Evolutionary conservation across 495 filamentous ascomycete species (phyloP).

Genomic region (Aspergillus diversus): DNA sequence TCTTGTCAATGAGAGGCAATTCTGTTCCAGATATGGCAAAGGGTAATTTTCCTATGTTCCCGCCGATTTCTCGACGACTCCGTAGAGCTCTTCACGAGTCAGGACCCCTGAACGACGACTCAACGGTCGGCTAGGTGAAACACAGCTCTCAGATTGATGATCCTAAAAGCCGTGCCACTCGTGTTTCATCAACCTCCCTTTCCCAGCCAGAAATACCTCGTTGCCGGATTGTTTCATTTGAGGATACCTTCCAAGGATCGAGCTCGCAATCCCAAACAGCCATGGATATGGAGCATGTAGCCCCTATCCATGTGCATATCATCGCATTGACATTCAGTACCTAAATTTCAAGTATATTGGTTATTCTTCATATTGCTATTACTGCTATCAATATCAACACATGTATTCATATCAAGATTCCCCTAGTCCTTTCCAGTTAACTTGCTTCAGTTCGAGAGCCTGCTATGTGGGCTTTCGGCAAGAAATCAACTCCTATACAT

Average conservation of each 20-base stretch:
- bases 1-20: too few relatives aligned
- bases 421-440: background rate
- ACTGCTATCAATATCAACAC: background rate
- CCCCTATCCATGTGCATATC: background rate
- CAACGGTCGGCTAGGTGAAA: conserved; percentile 14
- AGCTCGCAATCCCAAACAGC: background rate
- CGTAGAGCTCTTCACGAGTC: background rate
- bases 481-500: too few relatives aligned
- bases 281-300: background rate
- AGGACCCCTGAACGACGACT: background rate
- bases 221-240: conserved; percentile 12
- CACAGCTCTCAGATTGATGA: background rate
- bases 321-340: background rate
- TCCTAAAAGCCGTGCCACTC: conserved; percentile 6
- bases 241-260: background rate
- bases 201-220: background rate
- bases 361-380: too few relatives aligned
- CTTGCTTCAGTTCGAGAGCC: background rate
- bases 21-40: background rate
- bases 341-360: background rate
- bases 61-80: background rate
- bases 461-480: too few relatives aligned
- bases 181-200: background rate
- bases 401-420: background rate
- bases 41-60: background rate